A percentile compares a stretch with the other conserved stretches of the same genome.
Conservation (phyloP, 169 alveolate genomes). For the Eimeria acervulina region DNA sequence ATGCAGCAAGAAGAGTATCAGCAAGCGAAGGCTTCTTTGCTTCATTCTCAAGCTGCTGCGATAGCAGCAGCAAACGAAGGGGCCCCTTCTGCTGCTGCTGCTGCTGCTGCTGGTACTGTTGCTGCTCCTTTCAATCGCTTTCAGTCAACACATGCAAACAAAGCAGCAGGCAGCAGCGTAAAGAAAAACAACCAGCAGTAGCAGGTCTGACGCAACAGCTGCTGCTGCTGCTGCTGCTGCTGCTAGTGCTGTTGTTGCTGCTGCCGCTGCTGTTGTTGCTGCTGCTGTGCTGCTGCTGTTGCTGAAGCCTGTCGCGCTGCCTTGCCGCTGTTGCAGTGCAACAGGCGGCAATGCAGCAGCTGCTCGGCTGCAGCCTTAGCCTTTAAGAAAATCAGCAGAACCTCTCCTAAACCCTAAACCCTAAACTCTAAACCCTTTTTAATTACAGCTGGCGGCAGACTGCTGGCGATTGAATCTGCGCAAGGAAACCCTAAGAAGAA, state of each 20-base stretch:
- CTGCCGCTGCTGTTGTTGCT: background rate
- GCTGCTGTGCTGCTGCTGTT: no score
- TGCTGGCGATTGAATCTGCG: no score
- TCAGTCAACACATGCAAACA: background rate
- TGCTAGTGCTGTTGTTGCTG: background rate
- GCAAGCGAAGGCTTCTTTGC: background rate
- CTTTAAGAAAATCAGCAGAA: background rate
- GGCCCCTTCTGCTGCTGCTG: no score
- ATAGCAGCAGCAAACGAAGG: no score
- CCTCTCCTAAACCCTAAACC: no score
- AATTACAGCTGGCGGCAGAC: no score
- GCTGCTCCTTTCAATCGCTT: slow-evolving; percentile 23
- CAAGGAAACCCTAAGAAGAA: no score
- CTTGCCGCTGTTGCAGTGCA: background rate
- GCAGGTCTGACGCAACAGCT: no score
- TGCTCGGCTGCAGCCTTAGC: slow-evolving; percentile 31
- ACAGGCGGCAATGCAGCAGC: slow-evolving; percentile 1
- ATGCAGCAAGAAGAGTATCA: background rate
- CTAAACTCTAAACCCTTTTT: no score
- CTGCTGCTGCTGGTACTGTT: slow-evolving; percentile 12
- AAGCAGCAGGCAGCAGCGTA: background rate
- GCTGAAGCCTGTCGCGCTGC: background rate
- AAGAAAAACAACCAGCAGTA: no score
- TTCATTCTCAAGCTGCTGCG: no score
- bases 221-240: no score